phyloP scores from a whole-genome alignment of 768 basidiomycete genomes.

The Trametes cubensis region DNA sequence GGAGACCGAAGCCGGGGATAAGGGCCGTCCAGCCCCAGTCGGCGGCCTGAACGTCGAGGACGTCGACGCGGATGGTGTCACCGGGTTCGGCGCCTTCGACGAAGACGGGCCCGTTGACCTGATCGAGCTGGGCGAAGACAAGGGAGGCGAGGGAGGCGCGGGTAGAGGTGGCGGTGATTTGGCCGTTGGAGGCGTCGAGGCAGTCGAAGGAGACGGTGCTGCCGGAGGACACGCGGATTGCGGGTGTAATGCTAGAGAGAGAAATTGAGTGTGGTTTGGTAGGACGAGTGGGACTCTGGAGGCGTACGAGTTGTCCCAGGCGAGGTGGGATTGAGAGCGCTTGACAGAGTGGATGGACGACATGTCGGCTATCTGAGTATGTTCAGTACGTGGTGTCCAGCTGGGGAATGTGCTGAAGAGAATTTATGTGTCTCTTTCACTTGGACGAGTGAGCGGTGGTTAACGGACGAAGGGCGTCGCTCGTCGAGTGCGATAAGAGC shows the following conservation, averaged over 20 bases:
- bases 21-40: constrained; percentile 67
- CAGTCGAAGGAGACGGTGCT: constrained; percentile 60
- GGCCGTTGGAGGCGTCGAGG: constrained; percentile 65
- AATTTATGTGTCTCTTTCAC: too few relatives aligned
- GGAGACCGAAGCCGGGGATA: constrained; percentile 61
- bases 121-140: constrained; percentile 52
- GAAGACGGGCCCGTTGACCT: constrained; percentile 63
- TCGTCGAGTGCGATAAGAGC: too few relatives aligned
- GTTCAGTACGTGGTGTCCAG: too few relatives aligned
- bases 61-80: constrained; percentile 62
- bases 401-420: too few relatives aligned
- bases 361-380: too few relatives aligned
- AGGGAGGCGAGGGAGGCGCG: constrained; percentile 41
- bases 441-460: too few relatives aligned
- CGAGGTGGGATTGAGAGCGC: constrained; percentile 54
- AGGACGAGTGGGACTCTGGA: not conserved
- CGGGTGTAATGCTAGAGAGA: constrained; percentile 50
- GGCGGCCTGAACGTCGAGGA: constrained; percentile 51
- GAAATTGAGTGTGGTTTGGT: not conserved
- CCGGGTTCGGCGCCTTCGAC: constrained; percentile 55
- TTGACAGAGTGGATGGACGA: constrained; percentile 58
- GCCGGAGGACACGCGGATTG: constrained; percentile 52
- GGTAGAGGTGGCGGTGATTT: constrained; percentile 50
- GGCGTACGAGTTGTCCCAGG: constrained; percentile 61
- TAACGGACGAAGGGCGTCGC: too few relatives aligned